These are phyloP conservation scores for Rosa hybrid DNA, from an alignment of 331 rosid genomes.

Conservation along the genomic window DNA sequence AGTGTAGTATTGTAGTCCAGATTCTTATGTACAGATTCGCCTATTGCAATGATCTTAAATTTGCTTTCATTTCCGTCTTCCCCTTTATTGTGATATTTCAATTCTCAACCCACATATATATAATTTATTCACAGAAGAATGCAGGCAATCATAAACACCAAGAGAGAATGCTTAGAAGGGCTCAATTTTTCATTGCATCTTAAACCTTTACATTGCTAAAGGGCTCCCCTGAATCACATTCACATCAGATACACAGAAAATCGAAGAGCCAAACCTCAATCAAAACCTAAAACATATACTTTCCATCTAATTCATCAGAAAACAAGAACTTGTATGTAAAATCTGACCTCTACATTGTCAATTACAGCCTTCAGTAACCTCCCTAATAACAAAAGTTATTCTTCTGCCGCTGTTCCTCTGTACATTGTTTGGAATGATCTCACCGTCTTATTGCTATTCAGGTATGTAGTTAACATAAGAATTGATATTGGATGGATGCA, in stretches of 20 bases:
- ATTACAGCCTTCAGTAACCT: too few species aligned
- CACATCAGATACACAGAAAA: not conserved
- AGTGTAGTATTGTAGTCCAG: not conserved
- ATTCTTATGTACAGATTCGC: constrained; percentile 22
- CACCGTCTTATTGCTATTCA: too few species aligned
- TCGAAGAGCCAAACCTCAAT: not conserved
- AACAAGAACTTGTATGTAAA: not conserved
- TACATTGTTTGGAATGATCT: too few species aligned
- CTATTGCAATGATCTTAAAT: not conserved
- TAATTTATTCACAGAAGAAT: not conserved
- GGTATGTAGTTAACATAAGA: too few species aligned
- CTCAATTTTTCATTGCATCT: not conserved
- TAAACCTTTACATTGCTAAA: not conserved
- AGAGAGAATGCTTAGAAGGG: not conserved
- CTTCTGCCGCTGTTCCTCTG: too few species aligned
- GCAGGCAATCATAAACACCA: not conserved
- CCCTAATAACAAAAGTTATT: too few species aligned
- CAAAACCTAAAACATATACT: not conserved
- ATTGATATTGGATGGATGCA: too few species aligned
- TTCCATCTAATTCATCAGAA: not conserved
- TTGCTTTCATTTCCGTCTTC: not conserved
- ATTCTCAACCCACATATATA: too few species aligned
- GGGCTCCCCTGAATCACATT: not conserved
- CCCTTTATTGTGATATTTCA: not conserved
- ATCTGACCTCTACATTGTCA: not conserved